Percentiles rank a stretch among this genome's conserved stretches.
phyloP scores from a whole-genome alignment of 73 alveolate species.

The Symbiodinium pilosum region DNA sequence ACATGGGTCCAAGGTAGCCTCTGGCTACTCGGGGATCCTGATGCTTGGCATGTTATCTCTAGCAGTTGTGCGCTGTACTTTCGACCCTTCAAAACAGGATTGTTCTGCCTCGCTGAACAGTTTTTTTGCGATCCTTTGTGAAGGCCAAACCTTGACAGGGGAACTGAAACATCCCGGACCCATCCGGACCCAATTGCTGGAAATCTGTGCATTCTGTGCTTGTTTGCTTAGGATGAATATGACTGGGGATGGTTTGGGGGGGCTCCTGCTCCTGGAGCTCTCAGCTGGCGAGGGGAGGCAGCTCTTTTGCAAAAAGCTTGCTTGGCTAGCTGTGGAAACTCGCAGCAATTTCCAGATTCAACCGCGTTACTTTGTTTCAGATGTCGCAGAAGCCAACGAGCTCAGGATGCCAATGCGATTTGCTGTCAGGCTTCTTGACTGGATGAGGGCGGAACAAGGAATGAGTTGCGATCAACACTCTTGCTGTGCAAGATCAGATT shows the following conservation, averaged over 20 bases:
- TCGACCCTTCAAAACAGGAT: too few relatives aligned
- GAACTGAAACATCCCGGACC: background rate
- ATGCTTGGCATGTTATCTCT: background rate
- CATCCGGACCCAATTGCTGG: too few relatives aligned
- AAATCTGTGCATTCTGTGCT: too few relatives aligned
- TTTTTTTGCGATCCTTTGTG: too few relatives aligned
- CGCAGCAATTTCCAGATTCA: too few relatives aligned
- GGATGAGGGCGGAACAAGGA: background rate
- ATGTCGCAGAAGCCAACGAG: too few relatives aligned
- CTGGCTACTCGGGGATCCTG: background rate
- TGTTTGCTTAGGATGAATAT: background rate
- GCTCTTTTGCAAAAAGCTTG: too few relatives aligned
- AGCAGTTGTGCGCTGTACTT: too few relatives aligned
- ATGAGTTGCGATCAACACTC: background rate
- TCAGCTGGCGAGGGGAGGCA: slow-evolving; percentile 3
- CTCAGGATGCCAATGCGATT: slow-evolving; percentile 1
- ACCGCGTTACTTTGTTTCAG: too few relatives aligned
- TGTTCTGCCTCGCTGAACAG: too few relatives aligned
- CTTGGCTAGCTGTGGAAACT: too few relatives aligned
- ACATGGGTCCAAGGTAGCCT: background rate
- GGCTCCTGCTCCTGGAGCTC: slow-evolving; percentile 21
- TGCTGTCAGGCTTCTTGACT: background rate
- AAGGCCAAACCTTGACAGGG: background rate
- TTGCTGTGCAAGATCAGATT: too few relatives aligned
- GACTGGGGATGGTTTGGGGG: slow-evolving; percentile 15